Evolutionary conservation across 495 filamentous ascomycete genomes (phyloP).

Genomic region (Penicillium odoratum): DNA sequence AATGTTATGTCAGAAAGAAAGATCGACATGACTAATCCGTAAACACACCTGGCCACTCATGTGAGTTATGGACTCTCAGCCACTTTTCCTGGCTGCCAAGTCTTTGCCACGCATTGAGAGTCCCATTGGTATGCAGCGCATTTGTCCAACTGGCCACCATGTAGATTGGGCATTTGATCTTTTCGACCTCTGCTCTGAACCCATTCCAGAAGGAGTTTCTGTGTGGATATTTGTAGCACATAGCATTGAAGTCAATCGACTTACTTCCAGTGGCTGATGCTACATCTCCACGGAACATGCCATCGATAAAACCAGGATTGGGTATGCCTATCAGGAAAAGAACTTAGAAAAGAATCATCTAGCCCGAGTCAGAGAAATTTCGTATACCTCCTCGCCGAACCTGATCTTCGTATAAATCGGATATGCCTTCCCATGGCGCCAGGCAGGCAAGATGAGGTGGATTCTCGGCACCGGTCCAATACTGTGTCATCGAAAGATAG

Average conservation of each 20-base stretch:
- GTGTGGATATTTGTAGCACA: background rate
- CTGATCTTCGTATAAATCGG: conserved; percentile 31
- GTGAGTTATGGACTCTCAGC: background rate
- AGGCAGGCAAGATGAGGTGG: conserved; percentile 33
- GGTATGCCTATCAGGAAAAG: background rate
- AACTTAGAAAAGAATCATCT: background rate
- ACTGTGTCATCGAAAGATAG: conserved; percentile 27
- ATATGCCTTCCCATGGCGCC: conserved; percentile 37
- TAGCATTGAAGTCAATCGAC: background rate
- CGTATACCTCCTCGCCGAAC: background rate
- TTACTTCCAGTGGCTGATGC: background rate
- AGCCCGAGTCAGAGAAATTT: background rate
- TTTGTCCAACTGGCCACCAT: background rate
- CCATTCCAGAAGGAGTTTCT: background rate
- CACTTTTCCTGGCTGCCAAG: background rate
- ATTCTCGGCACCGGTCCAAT: conserved; percentile 28
- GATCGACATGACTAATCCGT: too few species aligned
- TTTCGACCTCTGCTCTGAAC: background rate
- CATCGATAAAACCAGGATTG: background rate
- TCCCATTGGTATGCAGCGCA: background rate
- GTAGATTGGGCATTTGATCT: background rate
- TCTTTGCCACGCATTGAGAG: background rate
- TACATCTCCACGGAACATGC: background rate
- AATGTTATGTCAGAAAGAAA: background rate
- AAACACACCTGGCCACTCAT: background rate